Percentiles rank a stretch among this genome's conserved stretches.
These are phyloP conservation scores for Aspergillus sp. DNA, from an alignment of 2,329 filamentous ascomycete species.

Conservation along the genomic window DNA sequence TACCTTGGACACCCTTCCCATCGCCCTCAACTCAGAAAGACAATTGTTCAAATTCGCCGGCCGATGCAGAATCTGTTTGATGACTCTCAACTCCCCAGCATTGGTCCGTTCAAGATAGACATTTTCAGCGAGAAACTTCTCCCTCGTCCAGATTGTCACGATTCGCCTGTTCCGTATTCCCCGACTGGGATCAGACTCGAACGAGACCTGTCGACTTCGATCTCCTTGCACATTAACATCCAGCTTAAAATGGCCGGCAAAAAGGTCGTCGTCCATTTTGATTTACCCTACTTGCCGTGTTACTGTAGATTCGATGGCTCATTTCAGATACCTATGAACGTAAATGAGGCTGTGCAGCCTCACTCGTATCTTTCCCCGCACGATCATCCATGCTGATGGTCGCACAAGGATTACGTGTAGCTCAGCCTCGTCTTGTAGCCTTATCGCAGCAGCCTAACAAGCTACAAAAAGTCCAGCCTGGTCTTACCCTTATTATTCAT, in stretches of 20 bases:
- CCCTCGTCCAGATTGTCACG: neutral
- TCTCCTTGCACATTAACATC: constrained; percentile 1
- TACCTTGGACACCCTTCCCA: neutral
- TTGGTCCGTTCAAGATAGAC: neutral
- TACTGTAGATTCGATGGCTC: no score
- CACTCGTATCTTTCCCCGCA: no score
- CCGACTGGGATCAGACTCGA: neutral
- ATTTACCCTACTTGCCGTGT: no score
- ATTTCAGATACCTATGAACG: no score
- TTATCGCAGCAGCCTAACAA: no score
- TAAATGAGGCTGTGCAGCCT: no score
- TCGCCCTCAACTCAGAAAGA: neutral
- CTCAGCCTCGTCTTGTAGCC: no score
- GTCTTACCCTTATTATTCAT: neutral
- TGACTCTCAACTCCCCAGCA: neutral
- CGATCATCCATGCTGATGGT: no score
- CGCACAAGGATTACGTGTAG: no score
- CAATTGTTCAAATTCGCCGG: neutral
- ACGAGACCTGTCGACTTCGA: neutral
- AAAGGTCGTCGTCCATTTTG: no score
- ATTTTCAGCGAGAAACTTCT: neutral
- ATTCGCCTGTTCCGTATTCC: neutral
- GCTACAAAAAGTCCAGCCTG: no score
- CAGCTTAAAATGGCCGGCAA: neutral
- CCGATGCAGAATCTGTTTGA: neutral